A percentile compares a stretch with the other conserved stretches of the same genome.
Conservation (phyloP, 1,284 basidiomycete genomes). For the Cryptococcus jaspeensis region DNA sequence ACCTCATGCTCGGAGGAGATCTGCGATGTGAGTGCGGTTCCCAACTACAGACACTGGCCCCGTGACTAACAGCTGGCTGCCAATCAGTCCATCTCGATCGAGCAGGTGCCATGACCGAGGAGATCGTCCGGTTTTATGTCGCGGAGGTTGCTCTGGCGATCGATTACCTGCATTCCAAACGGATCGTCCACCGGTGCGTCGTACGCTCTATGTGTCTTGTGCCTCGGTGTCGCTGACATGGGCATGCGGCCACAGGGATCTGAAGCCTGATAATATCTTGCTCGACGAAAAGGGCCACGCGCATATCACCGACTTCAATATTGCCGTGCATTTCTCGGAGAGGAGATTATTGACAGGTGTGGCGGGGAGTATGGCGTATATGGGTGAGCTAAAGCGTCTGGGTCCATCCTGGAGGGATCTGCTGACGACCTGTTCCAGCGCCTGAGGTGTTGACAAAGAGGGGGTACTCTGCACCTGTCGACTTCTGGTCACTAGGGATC, state of each 20-base stretch:
- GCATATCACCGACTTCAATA: constrained; percentile 97
- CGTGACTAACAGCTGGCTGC: not conserved
- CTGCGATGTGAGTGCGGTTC: constrained; percentile 68
- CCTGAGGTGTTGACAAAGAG: constrained; percentile 76
- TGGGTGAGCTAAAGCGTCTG: constrained; percentile 56
- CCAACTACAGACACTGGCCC: too few species aligned
- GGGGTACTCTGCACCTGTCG: constrained; percentile 81
- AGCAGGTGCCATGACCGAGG: constrained; percentile 70
- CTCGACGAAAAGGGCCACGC: constrained; percentile 90
- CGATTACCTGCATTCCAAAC: constrained; percentile 83
- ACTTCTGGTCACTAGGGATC: constrained; percentile 96
- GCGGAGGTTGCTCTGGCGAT: constrained; percentile 83
- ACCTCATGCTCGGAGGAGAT: constrained; percentile 95
- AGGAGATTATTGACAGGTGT: constrained; percentile 77
- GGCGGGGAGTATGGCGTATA: constrained; percentile 97
- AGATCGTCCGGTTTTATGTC: constrained; percentile 82
- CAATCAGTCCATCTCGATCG: constrained; percentile 81
- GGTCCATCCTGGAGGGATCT: not conserved
- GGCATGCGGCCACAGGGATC: constrained; percentile 60
- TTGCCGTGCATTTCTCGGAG: constrained; percentile 94
- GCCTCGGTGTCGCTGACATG: not conserved
- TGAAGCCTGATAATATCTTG: constrained; percentile 96
- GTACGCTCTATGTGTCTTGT: not conserved
- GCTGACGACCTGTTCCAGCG: constrained; percentile 53
- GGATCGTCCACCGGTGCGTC: constrained; percentile 89